Conservation (phyloP, 352 stramenopile genomes). For the Pythium plurisporium region DNA sequence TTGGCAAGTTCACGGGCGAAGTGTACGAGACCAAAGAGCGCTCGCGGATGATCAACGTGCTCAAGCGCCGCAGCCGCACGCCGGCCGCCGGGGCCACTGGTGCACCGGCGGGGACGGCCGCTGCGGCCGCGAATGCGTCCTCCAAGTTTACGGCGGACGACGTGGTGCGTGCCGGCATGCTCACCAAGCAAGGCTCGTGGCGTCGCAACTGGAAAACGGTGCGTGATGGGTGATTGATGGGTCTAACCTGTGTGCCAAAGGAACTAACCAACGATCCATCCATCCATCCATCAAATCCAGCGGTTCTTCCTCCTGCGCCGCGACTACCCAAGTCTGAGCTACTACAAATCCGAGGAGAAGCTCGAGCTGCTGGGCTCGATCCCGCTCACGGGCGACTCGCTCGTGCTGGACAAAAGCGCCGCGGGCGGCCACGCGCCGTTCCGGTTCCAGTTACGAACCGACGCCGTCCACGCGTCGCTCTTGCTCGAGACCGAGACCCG, state of each 20-base stretch:
- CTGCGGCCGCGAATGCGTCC: not conserved
- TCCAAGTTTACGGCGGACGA: conserved; percentile 72
- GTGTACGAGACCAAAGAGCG: conserved; percentile 76
- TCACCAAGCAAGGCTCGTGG: conserved; percentile 82
- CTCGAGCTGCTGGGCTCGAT: conserved; percentile 72
- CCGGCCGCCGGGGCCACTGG: no score
- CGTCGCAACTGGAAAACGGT: conserved; percentile 83
- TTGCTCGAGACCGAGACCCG: conserved; percentile 63
- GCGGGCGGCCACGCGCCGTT: conserved; percentile 51
- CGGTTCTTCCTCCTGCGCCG: conserved; percentile 78
- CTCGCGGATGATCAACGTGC: conserved; percentile 68
- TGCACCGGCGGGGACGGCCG: no score
- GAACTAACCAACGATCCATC: not conserved
- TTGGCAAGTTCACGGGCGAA: conserved; percentile 71
- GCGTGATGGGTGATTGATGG: not conserved
- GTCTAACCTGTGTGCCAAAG: no score
- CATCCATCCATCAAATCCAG: conserved; percentile 8
- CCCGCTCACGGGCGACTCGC: conserved; percentile 62
- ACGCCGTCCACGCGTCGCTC: conserved; percentile 34
- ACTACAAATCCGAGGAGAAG: conserved; percentile 83
- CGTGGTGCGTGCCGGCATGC: conserved; percentile 48
- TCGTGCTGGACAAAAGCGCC: conserved; percentile 64
- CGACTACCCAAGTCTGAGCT: conserved; percentile 70
- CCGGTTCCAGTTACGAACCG: conserved; percentile 64
- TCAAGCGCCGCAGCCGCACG: conserved; percentile 60